Conservation (phyloP, 2,329 filamentous ascomycete genomes). For the Aspergillus sergii region DNA sequence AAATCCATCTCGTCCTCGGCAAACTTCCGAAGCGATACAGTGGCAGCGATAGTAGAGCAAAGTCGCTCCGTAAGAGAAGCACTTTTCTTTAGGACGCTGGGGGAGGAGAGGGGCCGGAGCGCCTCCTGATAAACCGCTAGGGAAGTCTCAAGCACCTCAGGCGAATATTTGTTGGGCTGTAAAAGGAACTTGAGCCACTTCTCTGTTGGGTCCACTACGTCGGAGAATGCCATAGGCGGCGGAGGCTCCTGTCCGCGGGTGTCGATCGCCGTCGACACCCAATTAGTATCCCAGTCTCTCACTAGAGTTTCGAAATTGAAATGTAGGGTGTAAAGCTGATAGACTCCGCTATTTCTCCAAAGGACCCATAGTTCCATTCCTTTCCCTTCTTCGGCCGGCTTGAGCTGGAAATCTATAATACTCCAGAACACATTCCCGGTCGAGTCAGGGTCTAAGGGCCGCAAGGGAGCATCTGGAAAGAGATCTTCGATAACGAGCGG, state of each 20-base stretch:
- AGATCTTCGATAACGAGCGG: constrained; percentile 69
- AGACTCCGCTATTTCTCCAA: constrained; percentile 83
- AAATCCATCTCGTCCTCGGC: constrained; percentile 71
- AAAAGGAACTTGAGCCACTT: constrained; percentile 86
- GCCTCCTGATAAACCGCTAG: constrained; percentile 78
- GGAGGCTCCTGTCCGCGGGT: constrained; percentile 55
- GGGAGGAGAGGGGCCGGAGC: constrained; percentile 43
- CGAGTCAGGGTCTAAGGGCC: constrained; percentile 64
- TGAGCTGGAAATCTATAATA: constrained; percentile 72
- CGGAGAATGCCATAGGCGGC: constrained; percentile 62
- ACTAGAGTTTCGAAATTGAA: constrained; percentile 69
- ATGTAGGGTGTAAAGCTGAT: constrained; percentile 72
- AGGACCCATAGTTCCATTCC: constrained; percentile 70
- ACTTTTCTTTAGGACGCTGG: constrained; percentile 49
- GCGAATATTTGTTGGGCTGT: constrained; percentile 78
- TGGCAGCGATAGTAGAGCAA: constrained; percentile 70
- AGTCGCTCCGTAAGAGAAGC: constrained; percentile 74
- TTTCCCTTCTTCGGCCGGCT: constrained; percentile 56
- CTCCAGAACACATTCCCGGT: constrained; percentile 78
- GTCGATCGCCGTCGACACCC: constrained; percentile 70
- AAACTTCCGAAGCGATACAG: constrained; percentile 65
- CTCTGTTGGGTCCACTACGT: constrained; percentile 72
- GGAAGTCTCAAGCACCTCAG: constrained; percentile 78
- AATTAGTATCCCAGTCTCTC: constrained; percentile 66
- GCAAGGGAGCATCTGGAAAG: constrained; percentile 64